Evolutionary conservation across 176 grass and related monocot genomes (phyloP).

Genomic region (Juncus effusus): DNA sequence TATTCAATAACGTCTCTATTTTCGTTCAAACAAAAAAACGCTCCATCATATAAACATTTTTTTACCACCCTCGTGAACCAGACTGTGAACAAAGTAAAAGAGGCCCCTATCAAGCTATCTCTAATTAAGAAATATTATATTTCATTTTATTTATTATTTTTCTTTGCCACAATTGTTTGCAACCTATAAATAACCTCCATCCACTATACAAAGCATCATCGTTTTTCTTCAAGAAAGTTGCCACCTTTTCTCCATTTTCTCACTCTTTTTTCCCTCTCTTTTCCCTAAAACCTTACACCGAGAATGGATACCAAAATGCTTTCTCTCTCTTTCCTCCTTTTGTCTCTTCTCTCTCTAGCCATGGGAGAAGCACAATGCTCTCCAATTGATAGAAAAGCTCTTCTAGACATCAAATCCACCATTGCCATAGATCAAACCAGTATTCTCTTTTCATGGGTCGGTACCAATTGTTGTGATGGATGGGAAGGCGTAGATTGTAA

Average conservation of each 20-base stretch:
- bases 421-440: conserved; percentile 50
- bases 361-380: conserved; percentile 33
- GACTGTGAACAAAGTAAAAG: conserved; percentile 2
- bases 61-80: conserved; percentile 24
- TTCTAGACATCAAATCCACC: conserved; percentile 58
- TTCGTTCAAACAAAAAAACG: conserved; percentile 12
- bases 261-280: neutral
- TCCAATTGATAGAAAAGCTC: conserved; percentile 37
- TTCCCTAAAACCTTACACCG: neutral
- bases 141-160: neutral
- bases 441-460: conserved; percentile 61
- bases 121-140: neutral
- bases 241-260: conserved; percentile 2
- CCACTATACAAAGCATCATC: conserved; percentile 15
- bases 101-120: too few relatives aligned
- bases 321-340: conserved; percentile 16
- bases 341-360: conserved; percentile 9
- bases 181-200: conserved; percentile 26
- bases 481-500: conserved; percentile 69
- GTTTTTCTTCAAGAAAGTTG: conserved; percentile 7
- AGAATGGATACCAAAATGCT: neutral
- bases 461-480: conserved; percentile 55
- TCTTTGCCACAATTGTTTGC: neutral
- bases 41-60: conserved; percentile 18
- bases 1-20: too few relatives aligned